A percentile compares a stretch with the other conserved stretches of the same genome.
Evolutionary conservation across 768 basidiomycete genomes (phyloP).

Genomic region (Mycena vulgaris): DNA sequence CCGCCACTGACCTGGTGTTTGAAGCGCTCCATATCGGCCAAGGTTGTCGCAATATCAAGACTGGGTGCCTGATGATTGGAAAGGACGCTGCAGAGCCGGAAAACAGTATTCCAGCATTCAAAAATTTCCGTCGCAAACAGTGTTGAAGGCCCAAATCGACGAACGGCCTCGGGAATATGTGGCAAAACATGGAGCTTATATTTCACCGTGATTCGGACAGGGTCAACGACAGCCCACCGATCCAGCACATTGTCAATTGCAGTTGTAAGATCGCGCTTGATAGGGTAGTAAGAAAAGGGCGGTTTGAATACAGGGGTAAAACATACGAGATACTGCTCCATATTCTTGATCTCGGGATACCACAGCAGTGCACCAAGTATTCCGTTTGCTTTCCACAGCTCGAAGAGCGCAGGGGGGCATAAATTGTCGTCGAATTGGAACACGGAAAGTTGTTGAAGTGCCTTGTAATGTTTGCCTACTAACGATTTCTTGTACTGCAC

Average conservation of each 20-base stretch:
- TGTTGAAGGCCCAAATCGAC: neutral
- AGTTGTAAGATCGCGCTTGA: slow-evolving; percentile 33
- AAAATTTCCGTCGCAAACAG: slow-evolving; percentile 13
- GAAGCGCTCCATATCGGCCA: slow-evolving; percentile 25
- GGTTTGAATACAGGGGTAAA: neutral
- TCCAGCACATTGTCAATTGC: slow-evolving; percentile 37
- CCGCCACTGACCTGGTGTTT: slow-evolving; percentile 21
- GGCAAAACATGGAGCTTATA: slow-evolving; percentile 8
- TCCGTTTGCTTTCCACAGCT: slow-evolving; percentile 41
- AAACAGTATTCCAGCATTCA: slow-evolving; percentile 21
- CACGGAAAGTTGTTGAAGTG: slow-evolving; percentile 46
- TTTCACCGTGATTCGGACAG: slow-evolving; percentile 38
- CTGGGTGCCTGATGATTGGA: slow-evolving; percentile 17
- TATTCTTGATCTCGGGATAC: slow-evolving; percentile 39
- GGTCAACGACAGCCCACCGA: slow-evolving; percentile 38
- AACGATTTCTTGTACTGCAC: slow-evolving; percentile 52
- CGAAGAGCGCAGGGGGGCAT: slow-evolving; percentile 33
- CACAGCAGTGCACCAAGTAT: slow-evolving; percentile 49
- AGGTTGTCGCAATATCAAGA: slow-evolving; percentile 7
- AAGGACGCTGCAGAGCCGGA: slow-evolving; percentile 8
- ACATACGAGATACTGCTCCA: neutral
- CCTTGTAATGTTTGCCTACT: slow-evolving; percentile 55
- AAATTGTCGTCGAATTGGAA: slow-evolving; percentile 45
- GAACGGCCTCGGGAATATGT: neutral
- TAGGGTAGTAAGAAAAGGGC: neutral